Base-by-base conservation (phyloP, 2,329 filamentous ascomycete genomes). In the Cercospora berteroae region DNA sequence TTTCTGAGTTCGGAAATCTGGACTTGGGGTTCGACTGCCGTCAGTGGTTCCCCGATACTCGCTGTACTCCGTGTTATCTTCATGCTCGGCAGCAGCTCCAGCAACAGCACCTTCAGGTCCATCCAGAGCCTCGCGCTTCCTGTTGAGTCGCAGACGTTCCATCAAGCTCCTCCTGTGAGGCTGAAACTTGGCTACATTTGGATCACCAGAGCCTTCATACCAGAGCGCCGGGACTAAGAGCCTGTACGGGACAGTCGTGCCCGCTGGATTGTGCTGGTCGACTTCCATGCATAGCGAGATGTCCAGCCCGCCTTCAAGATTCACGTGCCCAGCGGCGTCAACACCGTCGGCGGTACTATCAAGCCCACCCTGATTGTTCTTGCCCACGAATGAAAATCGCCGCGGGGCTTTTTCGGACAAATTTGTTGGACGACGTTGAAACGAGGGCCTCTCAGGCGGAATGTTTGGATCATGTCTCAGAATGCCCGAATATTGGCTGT, bases 201-300 rank as follows among this genome's bases (percentile, higher is more conserved):
- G 63, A 57, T 79, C 75, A 0, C 66, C 68, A 18, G 69, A 65
- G 1, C 77, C 78, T 18, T 76, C 69, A 60, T 82, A 88, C 73
- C 80, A 80, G 61, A 99, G 81, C 63, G 88, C 88, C 10, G 96
- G 95, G 5, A 99, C 89, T 1, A 98, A 85, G 5, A 99, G 81
- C 44, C 93, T 85, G 78, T 99, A 99, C 8, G 93, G 92, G 60
- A 88, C 87, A 0, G 95, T 99, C 70, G 92, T 93, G 13, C 95
- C 96, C 0, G 91, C 86, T 0, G 95, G 94, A 74, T 99, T 93
- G 70, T 88, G 88, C 55, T 91, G 87, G 74, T 90, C 93, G 69
- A 97, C 88, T 80, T 99, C 95, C 69, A 97, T 88, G 74, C 97
- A 97, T 52, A 99, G 80, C 60, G 88, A 91, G 39, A 99, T 89